phyloP scores from a whole-genome alignment of 345 rosid genomes.

The Ailanthus altissimus region DNA sequence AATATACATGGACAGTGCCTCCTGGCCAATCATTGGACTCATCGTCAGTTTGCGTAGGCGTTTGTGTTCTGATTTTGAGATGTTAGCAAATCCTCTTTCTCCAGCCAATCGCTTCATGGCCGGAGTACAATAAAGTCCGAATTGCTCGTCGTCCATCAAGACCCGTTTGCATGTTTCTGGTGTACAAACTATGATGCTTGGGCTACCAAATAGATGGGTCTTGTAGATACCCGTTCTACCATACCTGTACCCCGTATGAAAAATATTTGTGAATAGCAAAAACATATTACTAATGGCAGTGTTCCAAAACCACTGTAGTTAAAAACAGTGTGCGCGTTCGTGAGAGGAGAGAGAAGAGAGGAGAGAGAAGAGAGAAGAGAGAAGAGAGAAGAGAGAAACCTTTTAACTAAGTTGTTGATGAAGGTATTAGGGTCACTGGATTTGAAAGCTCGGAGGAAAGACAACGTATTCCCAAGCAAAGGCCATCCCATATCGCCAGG shows the following conservation, averaged over 20 bases:
- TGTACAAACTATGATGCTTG: no score
- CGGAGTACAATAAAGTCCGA: conserved; percentile 25
- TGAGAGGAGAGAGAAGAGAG: no score
- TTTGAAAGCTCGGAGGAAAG: not conserved
- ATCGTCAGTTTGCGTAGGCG: conserved; percentile 29
- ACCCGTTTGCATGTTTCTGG: conserved; percentile 6
- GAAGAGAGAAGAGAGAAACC: not conserved
- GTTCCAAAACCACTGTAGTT: no score
- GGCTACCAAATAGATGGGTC: no score
- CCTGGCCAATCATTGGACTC: conserved; percentile 35
- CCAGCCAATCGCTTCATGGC: conserved; percentile 24
- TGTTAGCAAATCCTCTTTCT: conserved; percentile 14
- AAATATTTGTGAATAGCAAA: no score
- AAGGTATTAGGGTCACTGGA: not conserved
- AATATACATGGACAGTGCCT: conserved; percentile 27
- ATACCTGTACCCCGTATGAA: no score
- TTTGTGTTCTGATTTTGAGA: conserved; percentile 25
- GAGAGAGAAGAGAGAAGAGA: no score
- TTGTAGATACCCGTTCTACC: no score
- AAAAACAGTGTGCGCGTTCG: no score
- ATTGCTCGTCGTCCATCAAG: conserved; percentile 22
- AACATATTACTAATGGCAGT: no score
- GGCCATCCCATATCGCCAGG: not conserved
- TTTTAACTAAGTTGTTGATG: not conserved
- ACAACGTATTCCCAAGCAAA: not conserved